A percentile compares a stretch with the other conserved stretches of the same genome.
phyloP scores from a whole-genome alignment of 106 monocot genomes.

The Dioscorea zingiberensis region DNA sequence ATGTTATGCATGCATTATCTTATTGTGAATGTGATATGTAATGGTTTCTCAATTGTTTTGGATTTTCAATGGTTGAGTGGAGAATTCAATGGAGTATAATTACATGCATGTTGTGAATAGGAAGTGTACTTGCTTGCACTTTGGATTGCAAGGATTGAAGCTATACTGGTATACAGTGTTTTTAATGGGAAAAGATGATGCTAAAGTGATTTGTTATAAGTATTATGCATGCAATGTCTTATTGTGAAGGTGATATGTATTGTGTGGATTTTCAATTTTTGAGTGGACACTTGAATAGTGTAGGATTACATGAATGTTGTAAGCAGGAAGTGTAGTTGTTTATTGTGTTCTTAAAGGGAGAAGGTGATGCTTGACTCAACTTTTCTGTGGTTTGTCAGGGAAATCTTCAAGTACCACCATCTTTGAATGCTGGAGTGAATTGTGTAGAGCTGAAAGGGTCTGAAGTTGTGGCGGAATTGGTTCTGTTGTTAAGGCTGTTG shows the following conservation, averaged over 20 bases:
- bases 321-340: neutral
- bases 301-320: neutral
- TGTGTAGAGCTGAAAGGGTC: slow-evolving; percentile 32
- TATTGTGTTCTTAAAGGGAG: too few species aligned
- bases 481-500: slow-evolving; percentile 28
- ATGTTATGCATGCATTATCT: too few species aligned
- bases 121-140: neutral
- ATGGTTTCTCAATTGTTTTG: too few species aligned
- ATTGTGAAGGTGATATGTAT: too few species aligned
- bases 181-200: neutral
- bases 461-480: slow-evolving; percentile 30
- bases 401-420: slow-evolving; percentile 27
- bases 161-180: neutral
- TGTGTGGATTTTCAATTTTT: neutral
- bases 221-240: too few species aligned
- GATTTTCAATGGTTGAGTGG: neutral
- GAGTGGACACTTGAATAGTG: neutral
- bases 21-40: too few species aligned
- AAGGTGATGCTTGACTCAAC: too few species aligned
- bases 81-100: neutral
- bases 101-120: too few species aligned
- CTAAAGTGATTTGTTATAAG: too few species aligned
- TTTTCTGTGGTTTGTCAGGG: slow-evolving; percentile 38
- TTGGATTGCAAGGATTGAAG: neutral
- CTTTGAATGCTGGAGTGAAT: slow-evolving; percentile 29